These are phyloP conservation scores for Withania somnifera DNA, from an alignment of 305 asterid species.

Conservation along the genomic window DNA sequence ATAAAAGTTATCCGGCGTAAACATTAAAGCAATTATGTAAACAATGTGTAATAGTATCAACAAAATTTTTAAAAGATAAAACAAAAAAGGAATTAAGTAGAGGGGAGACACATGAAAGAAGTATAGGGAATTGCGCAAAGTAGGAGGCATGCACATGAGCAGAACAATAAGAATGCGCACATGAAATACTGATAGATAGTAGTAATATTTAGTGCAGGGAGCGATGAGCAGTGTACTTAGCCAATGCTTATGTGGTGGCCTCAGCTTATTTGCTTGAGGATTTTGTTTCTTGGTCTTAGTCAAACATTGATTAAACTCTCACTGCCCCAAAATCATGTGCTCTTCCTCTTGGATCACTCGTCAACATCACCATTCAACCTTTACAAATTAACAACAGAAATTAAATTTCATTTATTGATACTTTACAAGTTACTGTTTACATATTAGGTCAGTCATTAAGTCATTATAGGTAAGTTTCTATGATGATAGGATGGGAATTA, in stretches of 20 bases:
- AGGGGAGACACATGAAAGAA: not conserved
- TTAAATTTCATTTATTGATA: too few relatives aligned
- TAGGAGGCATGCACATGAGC: not conserved
- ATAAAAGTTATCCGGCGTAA: not conserved
- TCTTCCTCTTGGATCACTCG: slow-evolving; percentile 10
- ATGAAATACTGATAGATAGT: not conserved
- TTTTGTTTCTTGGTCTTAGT: not conserved
- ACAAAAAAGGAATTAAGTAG: not conserved
- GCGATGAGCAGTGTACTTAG: not conserved
- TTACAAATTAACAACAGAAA: not conserved
- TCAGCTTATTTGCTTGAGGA: not conserved
- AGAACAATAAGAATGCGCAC: not conserved
- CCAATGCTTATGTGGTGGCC: slow-evolving; percentile 2
- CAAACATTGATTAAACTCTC: not conserved
- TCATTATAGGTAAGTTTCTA: not conserved
- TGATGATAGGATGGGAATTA: not conserved
- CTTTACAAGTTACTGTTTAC: too few relatives aligned
- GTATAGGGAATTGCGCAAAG: slow-evolving; percentile 3
- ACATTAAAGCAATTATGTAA: not conserved
- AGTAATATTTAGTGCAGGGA: not conserved
- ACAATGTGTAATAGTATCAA: not conserved
- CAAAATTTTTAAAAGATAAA: not conserved
- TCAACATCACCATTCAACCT: not conserved
- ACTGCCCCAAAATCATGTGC: slow-evolving; percentile 8
- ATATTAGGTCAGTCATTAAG: too few relatives aligned